Conservation (phyloP, 2,329 filamentous ascomycete species). For the Trichophyton verrucosum region DNA sequence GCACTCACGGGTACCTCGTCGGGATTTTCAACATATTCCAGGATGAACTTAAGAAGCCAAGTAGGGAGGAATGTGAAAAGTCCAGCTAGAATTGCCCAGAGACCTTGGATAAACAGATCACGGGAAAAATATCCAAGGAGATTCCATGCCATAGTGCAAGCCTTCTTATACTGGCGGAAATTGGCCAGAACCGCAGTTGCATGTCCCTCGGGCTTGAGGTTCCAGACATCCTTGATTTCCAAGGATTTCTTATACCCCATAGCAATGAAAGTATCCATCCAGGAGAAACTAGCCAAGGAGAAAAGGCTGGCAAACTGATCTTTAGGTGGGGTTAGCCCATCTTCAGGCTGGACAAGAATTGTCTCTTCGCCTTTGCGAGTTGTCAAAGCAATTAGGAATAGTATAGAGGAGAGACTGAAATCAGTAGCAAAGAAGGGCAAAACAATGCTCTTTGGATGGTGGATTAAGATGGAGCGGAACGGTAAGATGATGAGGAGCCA, state of each 20-base stretch:
- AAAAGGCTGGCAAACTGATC: constrained; percentile 82
- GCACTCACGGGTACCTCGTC: constrained; percentile 65
- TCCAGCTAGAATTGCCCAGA: constrained; percentile 67
- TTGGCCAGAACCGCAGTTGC: constrained; percentile 65
- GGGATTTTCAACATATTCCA: constrained; percentile 86
- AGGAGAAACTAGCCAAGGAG: constrained; percentile 75
- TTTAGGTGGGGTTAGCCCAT: constrained; percentile 70
- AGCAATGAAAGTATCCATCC: constrained; percentile 83
- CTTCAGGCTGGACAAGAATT: constrained; percentile 78
- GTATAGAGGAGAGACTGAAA: constrained; percentile 60
- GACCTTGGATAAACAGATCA: constrained; percentile 61
- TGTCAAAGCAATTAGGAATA: constrained; percentile 63
- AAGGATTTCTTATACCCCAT: constrained; percentile 75
- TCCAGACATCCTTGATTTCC: constrained; percentile 82
- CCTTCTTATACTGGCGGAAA: constrained; percentile 78
- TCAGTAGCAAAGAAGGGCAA: constrained; percentile 57
- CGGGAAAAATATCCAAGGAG: constrained; percentile 73
- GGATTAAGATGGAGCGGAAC: constrained; percentile 75
- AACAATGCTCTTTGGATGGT: constrained; percentile 52
- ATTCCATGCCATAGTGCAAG: constrained; percentile 64
- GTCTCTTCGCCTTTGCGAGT: constrained; percentile 87
- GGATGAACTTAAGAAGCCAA: constrained; percentile 74
- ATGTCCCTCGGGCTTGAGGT: constrained; percentile 76
- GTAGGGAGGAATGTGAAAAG: constrained; percentile 86
- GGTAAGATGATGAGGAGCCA: constrained; percentile 66